Percentiles rank a stretch among this genome's conserved stretches.
These are phyloP conservation scores for Amanita molliuscula DNA, from an alignment of 768 basidiomycete species.

Conservation along the genomic window DNA sequence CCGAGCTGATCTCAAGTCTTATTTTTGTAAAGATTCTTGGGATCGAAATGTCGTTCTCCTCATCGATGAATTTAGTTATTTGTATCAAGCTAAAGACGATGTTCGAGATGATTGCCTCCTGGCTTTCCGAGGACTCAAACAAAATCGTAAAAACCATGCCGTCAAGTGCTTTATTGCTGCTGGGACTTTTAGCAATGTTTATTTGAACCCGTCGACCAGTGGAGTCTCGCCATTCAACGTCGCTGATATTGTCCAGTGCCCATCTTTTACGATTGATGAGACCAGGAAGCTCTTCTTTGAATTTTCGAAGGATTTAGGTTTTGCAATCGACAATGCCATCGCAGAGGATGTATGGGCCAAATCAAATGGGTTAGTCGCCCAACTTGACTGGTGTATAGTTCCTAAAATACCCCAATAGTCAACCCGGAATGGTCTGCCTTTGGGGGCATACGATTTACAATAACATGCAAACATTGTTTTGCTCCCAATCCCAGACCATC, in stretches of 20 bases:
- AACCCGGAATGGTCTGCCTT: conserved; percentile 10
- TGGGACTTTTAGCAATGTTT: conserved; percentile 9
- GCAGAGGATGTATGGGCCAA: conserved; percentile 9
- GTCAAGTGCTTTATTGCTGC: conserved; percentile 8
- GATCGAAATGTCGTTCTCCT: conserved; percentile 9
- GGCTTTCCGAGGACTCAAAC: conserved; percentile 9
- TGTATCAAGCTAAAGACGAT: conserved; percentile 3
- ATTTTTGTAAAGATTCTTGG: conserved; percentile 2
- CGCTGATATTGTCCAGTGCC: conserved; percentile 5
- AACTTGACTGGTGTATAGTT: conserved; percentile 3
- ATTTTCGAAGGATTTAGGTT: conserved; percentile 4
- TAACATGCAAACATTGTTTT: conserved; percentile 1
- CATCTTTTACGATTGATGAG: conserved; percentile 8
- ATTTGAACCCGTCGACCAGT: conserved; percentile 7
- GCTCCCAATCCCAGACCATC: background rate
- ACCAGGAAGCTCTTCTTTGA: conserved; percentile 6
- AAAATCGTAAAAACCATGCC: conserved; percentile 2
- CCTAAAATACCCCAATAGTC: conserved; percentile 5
- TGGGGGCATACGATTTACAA: conserved; percentile 7
- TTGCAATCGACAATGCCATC: conserved; percentile 6
- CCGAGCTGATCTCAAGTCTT: conserved; percentile 1
- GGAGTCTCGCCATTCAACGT: conserved; percentile 9
- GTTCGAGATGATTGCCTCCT: conserved; percentile 8
- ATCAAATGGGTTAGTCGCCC: conserved; percentile 8
- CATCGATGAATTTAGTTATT: conserved; percentile 10